phyloP scores from a whole-genome alignment of 768 basidiomycete genomes.

The Mrakia gelida region DNA sequence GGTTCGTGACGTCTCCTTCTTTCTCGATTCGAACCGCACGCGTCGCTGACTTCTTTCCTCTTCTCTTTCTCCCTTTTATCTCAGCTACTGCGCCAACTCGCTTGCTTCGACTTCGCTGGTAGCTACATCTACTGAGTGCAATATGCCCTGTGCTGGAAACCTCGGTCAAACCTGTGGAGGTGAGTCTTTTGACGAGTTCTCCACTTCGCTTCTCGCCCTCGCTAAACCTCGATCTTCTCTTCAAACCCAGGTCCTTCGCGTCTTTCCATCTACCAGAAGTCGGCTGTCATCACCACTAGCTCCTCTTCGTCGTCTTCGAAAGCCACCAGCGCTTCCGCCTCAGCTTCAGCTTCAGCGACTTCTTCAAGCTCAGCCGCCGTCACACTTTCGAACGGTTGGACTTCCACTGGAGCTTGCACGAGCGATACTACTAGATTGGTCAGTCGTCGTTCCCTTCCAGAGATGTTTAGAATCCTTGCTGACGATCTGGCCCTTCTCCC shows the following conservation, averaged over 20 bases:
- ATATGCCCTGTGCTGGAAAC: conserved; percentile 25
- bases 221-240: neutral
- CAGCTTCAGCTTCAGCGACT: neutral
- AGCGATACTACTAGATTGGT: neutral
- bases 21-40: neutral
- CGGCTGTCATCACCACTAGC: neutral
- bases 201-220: neutral
- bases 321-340: neutral
- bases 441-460: too few species aligned
- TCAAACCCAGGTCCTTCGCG: neutral
- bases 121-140: conserved; percentile 1
- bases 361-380: neutral
- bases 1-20: neutral
- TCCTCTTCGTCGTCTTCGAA: neutral
- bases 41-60: neutral
- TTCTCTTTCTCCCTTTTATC: too few species aligned
- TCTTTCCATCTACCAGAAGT: conserved; percentile 4
- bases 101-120: neutral
- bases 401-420: neutral
- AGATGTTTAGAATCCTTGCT: neutral
- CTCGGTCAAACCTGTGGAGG: conserved; percentile 30
- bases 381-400: neutral
- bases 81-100: conserved; percentile 14
- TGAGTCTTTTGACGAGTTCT: neutral
- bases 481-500: neutral